Evolutionary conservation across 208 protist genomes (phyloP), one percentile per base, ranked within the genome.

Genomic region (Herpetomonas samuelpessoai): DNA sequence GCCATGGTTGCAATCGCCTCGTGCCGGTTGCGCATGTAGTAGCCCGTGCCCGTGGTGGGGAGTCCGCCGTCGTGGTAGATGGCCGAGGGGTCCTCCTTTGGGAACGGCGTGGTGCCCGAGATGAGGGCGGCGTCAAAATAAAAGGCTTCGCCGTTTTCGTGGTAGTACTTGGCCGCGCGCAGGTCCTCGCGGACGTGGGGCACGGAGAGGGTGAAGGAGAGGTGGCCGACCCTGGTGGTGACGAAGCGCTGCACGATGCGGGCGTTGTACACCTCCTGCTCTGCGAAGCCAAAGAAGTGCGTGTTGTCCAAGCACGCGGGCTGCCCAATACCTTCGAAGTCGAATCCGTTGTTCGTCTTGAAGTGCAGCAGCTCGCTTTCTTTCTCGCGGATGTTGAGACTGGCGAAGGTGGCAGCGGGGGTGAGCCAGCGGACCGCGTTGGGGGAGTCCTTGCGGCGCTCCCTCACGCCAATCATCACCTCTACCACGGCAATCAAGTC

Each of bases 401-500:
- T 29, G 35, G 26, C 26, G n/a, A 39, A 24, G 19, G 28, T 59
- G 21, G 24, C 4, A 2, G 73, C 49, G n/a, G 74, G 68, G 2
- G 79, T 83, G 19, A 89, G 68, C 86, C 86, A 92, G 27, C 77
- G 86, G 30, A 76, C 65, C 18, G 47, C 26, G 35, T 69, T 75
- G n/a, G 72, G 55, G 19, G 76, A 85, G 46, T 76, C 65, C 25
- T 66, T 47, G 39, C 73, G 71, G 1, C 74, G 76, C 65, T 86
- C 63, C 0, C 80, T 69, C 41, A 83, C 71, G 38, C 76, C 73
- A 25, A 89, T 57, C 30, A 71, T 53, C 10, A 90, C 74, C 29
- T 87, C 72, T n/a, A 93, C 64, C 24, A 86, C 71, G 12, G 81
- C 77, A 30, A 73, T 87, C 18, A 92, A 61, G 39, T 81, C 79